Evolutionary conservation across 169 alveolate species (phyloP), one percentile per base, ranked within the genome.

Genomic region (Cryptosporidium muris): DNA sequence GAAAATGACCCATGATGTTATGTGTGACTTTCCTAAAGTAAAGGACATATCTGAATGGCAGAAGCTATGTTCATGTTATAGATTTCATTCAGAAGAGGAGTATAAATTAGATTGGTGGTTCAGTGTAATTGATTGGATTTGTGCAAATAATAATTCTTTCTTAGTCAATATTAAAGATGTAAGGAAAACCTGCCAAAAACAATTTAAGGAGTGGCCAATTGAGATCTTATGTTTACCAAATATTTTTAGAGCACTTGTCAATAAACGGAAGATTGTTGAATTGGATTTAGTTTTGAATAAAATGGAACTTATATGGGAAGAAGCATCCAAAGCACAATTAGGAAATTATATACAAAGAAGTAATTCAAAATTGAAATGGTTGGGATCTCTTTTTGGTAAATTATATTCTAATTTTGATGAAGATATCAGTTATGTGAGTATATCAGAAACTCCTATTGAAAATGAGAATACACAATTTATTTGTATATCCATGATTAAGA

Each of bases 1-100:
- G 63, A 53, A 11, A 49, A 74, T 74, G 74, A 3, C 6, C 36
- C 40, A 12, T n/a, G 68, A 9, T 14, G 16, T 68, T 9, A 43
- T 58, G 40, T n/a, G 34, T 9, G 47, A n/a, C 9, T 74, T 56
- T 42, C 60, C 85, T 12, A 74, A 37, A 12, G 85, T 74, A 47
- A 74, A 74, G 52, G 85, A 74, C 48, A 74, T 74, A 58, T 47
- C 74, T 4, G 85, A 74, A 58, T 74, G 85, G 85, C 85, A 74
- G 34, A 74, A 16, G 48, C 45, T 74, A 34, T 74, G 85, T 12
- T 74, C 85, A 34, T 47, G 63, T 48, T 74, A 74, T 25, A 74
- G 62, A 54, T 62, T 62, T 40, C 63, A 62, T 54, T n/a, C 38
- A 34, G 64, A 74, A 53, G 85, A 74, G 25, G 85, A 74, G 4